These are phyloP conservation scores for Phytophthora idaei DNA, from an alignment of 352 stramenopile species.

Conservation along the genomic window DNA sequence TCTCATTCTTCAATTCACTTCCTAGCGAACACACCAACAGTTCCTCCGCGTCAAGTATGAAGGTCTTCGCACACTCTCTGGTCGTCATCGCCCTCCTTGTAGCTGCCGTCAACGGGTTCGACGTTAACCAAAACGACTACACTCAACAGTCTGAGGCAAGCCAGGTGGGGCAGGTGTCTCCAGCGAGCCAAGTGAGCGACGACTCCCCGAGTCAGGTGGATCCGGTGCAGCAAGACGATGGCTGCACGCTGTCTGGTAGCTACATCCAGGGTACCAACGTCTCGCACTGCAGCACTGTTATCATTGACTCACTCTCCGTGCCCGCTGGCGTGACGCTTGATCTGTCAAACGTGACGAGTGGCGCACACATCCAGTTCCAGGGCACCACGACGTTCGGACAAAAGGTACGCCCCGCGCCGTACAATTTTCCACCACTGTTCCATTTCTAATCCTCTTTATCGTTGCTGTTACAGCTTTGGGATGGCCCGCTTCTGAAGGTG, in stretches of 20 bases:
- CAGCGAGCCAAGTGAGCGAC: slow-evolving; percentile 9
- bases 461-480: slow-evolving; percentile 21
- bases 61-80: slow-evolving; percentile 6
- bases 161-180: slow-evolving; percentile 19
- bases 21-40: slow-evolving; percentile 6
- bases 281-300: slow-evolving; percentile 26
- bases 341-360: slow-evolving; percentile 30
- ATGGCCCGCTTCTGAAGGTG: slow-evolving; percentile 36
- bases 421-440: not conserved
- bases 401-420: slow-evolving; percentile 8
- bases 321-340: slow-evolving; percentile 42
- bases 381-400: slow-evolving; percentile 43
- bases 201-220: slow-evolving; percentile 3
- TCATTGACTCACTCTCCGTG: slow-evolving; percentile 35
- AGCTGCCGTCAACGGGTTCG: slow-evolving; percentile 6
- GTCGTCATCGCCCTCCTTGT: slow-evolving; percentile 11
- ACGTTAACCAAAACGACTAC: slow-evolving; percentile 14
- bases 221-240: slow-evolving; percentile 20
- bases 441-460: not conserved
- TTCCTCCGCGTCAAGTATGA: slow-evolving; percentile 9
- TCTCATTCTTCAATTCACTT: slow-evolving; percentile 22
- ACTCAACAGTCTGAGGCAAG: slow-evolving; percentile 9
- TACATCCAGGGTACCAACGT: slow-evolving; percentile 35
- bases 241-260: slow-evolving; percentile 34
- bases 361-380: slow-evolving; percentile 39